These are phyloP conservation scores for Pulicaria dysenterica DNA, from an alignment of 129 eudicot species.

Conservation along the genomic window DNA sequence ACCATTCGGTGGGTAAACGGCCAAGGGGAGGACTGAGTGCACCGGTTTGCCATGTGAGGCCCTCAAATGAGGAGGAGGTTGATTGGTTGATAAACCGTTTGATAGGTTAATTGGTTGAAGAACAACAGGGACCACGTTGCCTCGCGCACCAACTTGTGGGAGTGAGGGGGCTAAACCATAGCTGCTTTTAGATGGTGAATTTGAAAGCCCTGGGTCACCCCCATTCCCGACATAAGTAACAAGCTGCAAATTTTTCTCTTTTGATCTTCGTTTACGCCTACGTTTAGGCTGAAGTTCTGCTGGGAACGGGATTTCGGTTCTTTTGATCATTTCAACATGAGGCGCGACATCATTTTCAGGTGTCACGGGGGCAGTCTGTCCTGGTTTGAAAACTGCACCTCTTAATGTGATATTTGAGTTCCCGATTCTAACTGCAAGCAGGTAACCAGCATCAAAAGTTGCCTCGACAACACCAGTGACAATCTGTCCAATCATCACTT, in stretches of 20 bases:
- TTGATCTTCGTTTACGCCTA: conserved; percentile 41
- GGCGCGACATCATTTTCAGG: conserved; percentile 90
- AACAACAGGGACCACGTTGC: conserved; percentile 68
- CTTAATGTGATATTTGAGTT: conserved; percentile 64
- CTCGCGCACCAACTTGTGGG: conserved; percentile 59
- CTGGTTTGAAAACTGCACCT: conserved; percentile 94
- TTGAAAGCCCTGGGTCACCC: conserved; percentile 21
- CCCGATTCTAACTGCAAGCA: conserved; percentile 79
- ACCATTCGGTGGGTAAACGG: conserved; percentile 60
- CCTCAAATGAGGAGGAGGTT: conserved; percentile 52
- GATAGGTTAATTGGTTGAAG: conserved; percentile 57
- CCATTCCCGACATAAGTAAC: conserved; percentile 39
- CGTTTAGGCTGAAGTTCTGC: conserved; percentile 33
- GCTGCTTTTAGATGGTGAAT: conserved; percentile 37
- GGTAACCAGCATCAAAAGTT: conserved; percentile 80
- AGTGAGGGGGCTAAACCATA: conserved; percentile 40
- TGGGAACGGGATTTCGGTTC: conserved; percentile 55
- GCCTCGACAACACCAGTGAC: conserved; percentile 85
- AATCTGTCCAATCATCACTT: conserved; percentile 65
- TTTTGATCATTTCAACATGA: conserved; percentile 63
- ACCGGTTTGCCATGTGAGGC: conserved; percentile 54
- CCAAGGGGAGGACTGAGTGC: conserved; percentile 56
- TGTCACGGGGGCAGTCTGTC: conserved; percentile 76
- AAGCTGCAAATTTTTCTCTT: conserved; percentile 47
- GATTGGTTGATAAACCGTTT: conserved; percentile 42